These are phyloP conservation scores for Hyaloscypha finlandica DNA, from an alignment of 495 filamentous ascomycete genomes.

Conservation along the genomic window DNA sequence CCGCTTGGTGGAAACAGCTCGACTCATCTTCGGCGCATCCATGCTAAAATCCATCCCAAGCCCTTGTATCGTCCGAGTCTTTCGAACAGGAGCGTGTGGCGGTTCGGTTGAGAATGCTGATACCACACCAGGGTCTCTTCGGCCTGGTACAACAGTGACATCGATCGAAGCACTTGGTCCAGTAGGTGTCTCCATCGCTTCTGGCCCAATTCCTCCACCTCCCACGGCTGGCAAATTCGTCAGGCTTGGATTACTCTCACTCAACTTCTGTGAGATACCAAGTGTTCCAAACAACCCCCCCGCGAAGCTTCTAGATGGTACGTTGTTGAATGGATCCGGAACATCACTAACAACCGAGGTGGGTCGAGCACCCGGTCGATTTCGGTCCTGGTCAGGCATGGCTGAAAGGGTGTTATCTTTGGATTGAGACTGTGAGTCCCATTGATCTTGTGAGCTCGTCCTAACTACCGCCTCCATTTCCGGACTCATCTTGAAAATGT, in stretches of 20 bases:
- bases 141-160: conserved; percentile 20
- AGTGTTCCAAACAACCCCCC: conserved; percentile 48
- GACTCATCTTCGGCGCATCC: conserved; percentile 34
- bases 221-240: conserved; percentile 34
- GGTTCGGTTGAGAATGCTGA: conserved; percentile 32
- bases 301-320: conserved; percentile 25
- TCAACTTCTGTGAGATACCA: conserved; percentile 59
- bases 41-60: conserved; percentile 33
- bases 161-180: conserved; percentile 34
- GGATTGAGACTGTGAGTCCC: conserved; percentile 15
- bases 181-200: conserved; percentile 40
- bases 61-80: conserved; percentile 28
- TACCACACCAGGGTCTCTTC: conserved; percentile 28
- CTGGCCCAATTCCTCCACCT: conserved; percentile 34
- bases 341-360: conserved; percentile 24
- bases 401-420: conserved; percentile 19
- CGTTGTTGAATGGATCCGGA: conserved; percentile 37
- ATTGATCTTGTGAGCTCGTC: conserved; percentile 20
- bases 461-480: conserved; percentile 54
- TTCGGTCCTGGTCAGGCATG: conserved; percentile 28
- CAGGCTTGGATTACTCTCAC: conserved; percentile 45
- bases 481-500: conserved; percentile 79
- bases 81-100: conserved; percentile 34
- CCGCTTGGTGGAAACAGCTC: conserved; percentile 26
- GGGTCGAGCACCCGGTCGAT: conserved; percentile 25